Base-by-base conservation (phyloP, 2,329 filamentous ascomycete genomes). In the Sclerotinia minor region DNA sequence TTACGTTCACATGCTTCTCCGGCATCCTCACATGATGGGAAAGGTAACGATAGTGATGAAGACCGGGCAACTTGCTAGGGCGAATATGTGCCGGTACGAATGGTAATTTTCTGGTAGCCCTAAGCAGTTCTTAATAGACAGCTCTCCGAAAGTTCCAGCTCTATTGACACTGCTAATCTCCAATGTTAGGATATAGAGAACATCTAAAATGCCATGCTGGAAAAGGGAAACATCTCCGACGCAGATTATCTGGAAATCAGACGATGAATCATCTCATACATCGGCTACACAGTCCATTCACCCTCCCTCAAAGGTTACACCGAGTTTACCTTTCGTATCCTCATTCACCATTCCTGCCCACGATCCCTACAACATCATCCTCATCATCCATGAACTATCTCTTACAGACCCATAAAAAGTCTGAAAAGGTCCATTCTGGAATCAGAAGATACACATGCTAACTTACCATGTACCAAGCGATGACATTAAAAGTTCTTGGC, bases 401-500 rank as follows among this genome's bases (percentile, higher is more conserved):
- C 26, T 50, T 35, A 8, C 29, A 9, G 59, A n/a, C 59, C 59
- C 59, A 63, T 63, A 63, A 50, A 50, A 63, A 41, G n/a, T 24
- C 1, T 8, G 29, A 50, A 50, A 38, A 63, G 15, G 29, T 50
- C n/a, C 59, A 63, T 41, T 52, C 59, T 63, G 44, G 44, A 61
- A 49, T 49, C 58, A 49, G 11, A 24, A 49, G 7, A 47, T 17
- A 60, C 19, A 49, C 19, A 60, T 60, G 29, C 58, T 60, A 49
- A 60, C 58, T 44, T 49, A 24, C 44, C 44, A 61, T 19, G 32
- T 24, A 61, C 41, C 57, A 47, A 60, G 6, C 44, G 47, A 47
- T 60, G 57, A 32, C 26, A 47, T 47, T 11, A 47, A 38, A 45
- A 50, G 50, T 24, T 63, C 59, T 63, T 63, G 45, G 59, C 59